Evolutionary conservation across 2,329 filamentous ascomycete genomes (phyloP).

Genomic region (Berkeleyomyces basicola): DNA sequence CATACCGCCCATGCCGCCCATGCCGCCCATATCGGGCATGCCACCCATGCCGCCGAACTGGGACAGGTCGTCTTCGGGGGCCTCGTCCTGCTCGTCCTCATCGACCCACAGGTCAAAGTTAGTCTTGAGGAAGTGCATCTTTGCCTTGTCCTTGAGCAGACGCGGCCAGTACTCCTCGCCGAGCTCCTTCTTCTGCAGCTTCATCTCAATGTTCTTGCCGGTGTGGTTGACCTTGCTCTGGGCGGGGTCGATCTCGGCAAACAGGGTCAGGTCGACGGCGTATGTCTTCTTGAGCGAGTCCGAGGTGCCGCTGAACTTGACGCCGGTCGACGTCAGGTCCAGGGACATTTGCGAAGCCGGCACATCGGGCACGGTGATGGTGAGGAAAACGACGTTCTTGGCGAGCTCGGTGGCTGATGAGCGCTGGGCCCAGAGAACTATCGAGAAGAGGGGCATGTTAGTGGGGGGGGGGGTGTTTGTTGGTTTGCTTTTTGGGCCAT

Average conservation of each 20-base stretch:
- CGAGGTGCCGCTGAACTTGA: constrained; percentile 72
- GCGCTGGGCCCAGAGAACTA: constrained; percentile 97
- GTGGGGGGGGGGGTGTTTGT: neutral
- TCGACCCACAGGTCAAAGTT: constrained; percentile 99
- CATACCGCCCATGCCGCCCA: constrained; percentile 26
- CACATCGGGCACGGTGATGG: constrained; percentile 77
- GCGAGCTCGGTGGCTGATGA: constrained; percentile 61
- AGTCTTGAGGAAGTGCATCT: constrained; percentile 91
- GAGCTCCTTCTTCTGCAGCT: constrained; percentile 92
- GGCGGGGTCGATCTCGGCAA: constrained; percentile 70
- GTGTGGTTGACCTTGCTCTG: constrained; percentile 82
- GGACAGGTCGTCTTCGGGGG: constrained; percentile 62
- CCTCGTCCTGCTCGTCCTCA: constrained; percentile 94
- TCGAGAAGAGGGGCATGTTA: constrained; percentile 3
- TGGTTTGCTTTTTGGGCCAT: neutral
- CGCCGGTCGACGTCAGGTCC: constrained; percentile 58
- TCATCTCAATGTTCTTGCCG: constrained; percentile 70
- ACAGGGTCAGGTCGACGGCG: constrained; percentile 74
- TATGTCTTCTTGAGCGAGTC: constrained; percentile 75
- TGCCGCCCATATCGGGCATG: constrained; percentile 36
- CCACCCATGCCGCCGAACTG: constrained; percentile 50
- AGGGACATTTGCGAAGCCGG: constrained; percentile 60
- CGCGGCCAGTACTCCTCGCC: constrained; percentile 92
- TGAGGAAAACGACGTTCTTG: constrained; percentile 92
- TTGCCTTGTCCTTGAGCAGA: constrained; percentile 77